Base-by-base conservation (phyloP, 352 stramenopile genomes). In the Phytophthora nicotianae region DNA sequence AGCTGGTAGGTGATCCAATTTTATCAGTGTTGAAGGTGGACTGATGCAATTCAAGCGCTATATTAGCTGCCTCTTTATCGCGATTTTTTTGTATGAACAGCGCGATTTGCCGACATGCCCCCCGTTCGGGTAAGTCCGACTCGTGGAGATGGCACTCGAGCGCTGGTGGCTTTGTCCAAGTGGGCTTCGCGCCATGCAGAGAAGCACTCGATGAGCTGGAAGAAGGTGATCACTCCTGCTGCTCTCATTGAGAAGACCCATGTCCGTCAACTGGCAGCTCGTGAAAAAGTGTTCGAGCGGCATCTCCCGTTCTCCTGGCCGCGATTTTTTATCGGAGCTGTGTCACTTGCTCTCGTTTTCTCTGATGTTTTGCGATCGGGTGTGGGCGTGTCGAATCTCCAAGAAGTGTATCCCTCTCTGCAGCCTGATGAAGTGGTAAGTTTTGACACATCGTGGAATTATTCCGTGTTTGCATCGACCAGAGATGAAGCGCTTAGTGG, bases 391-490 rank as follows among this genome's bases (percentile, higher is more conserved):
- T 62, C 27, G 2, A 40, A 53, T 9, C 38, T 75, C 3, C 21
- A 49, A 26, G 10, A n/a, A 3, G 29, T 42, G 26, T 77, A 75
- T 27, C 56, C 57, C 1, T 17, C 46, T 14, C 62, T 78, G 9
- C 69, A 81, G n/a, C 69, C 69, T 0, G 66, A 81, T 17, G 37
- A 74, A 41, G 66, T 65, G 6, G 8, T 78, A 23, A 61, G 58
- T 50, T 75, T 75, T 49, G 67, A 63, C 6, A 62, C 67, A 3
- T 68, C 67, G 4, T 75, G 67, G 67, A 72, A 72, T 46, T 71
- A 75, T 60, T 63, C 62, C 13, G 68, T 72, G 0, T 70, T 70
- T 20, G 48, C 41, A 21, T 19, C 50, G 2, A 64, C 57, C 1
- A 69, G 58, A 32, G 19, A 41, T 0, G 53, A 73, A n/a, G 50